phyloP scores from a whole-genome alignment of 2,329 filamentous ascomycete species.

The Fusarium siculi region DNA sequence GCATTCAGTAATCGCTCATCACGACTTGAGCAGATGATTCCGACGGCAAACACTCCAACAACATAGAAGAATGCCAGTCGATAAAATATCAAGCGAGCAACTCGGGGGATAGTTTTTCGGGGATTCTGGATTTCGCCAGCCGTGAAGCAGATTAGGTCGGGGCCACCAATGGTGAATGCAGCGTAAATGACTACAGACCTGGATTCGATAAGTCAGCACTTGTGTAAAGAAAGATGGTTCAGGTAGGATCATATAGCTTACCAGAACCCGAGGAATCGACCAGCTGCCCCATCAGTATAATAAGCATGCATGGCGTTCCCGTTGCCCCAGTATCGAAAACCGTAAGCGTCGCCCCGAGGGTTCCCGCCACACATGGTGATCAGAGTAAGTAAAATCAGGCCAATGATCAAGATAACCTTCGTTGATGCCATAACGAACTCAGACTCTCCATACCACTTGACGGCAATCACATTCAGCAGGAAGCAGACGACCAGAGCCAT shows the following conservation, averaged over 20 bases:
- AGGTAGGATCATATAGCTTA: rapidly evolving
- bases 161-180: not conserved
- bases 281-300: not conserved
- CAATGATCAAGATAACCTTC: not conserved
- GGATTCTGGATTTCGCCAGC: not conserved
- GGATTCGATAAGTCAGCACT: not conserved
- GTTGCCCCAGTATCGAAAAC: not conserved
- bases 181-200: not conserved
- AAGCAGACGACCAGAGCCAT: not conserved
- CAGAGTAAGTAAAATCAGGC: not conserved
- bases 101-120: not conserved
- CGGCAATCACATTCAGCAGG: not conserved
- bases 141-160: not conserved
- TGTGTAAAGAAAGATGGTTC: rapidly evolving
- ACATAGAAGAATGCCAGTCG: not conserved
- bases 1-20: not conserved
- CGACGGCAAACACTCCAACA: not conserved
- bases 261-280: not conserved
- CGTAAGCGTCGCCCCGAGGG: not conserved
- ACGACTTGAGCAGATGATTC: not conserved
- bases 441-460: not conserved
- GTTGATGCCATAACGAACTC: not conserved
- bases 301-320: not conserved
- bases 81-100: not conserved
- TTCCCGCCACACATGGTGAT: not conserved